Conservation (phyloP, 2,329 filamentous ascomycete genomes). For the Cercospora canescens region DNA sequence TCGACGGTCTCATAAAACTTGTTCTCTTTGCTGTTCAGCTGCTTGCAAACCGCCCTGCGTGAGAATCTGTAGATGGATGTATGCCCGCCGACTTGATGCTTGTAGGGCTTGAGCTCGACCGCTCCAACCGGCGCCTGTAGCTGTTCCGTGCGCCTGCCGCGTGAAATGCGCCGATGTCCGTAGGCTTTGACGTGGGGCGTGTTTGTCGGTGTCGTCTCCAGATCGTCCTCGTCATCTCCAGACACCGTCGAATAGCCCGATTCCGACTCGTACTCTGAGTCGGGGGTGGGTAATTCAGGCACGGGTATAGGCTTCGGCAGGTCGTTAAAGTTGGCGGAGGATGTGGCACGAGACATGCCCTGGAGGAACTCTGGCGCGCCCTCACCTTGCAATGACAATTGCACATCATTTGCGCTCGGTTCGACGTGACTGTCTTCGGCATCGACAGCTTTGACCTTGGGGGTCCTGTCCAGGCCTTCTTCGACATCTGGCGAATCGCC, state of each 20-base stretch:
- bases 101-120: conserved; percentile 94
- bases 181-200: conserved; percentile 35
- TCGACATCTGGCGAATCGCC: conserved; percentile 40
- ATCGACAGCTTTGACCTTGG: conserved; percentile 12
- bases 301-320: conserved; percentile 21
- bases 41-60: conserved; percentile 91
- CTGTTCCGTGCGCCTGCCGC: conserved; percentile 28
- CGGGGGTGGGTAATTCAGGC: conserved; percentile 29
- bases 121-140: conserved; percentile 70
- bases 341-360: conserved; percentile 46
- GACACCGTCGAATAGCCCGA: conserved; percentile 56
- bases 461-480: conserved; percentile 27
- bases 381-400: conserved; percentile 62
- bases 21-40: conserved; percentile 96
- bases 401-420: conserved; percentile 51
- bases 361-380: conserved; percentile 62
- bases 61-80: conserved; percentile 97
- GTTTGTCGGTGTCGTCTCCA: conserved; percentile 29
- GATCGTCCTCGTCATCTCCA: conserved; percentile 39
- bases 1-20: conserved; percentile 98
- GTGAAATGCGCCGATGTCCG: conserved; percentile 16
- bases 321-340: conserved; percentile 19
- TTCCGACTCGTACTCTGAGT: conserved; percentile 41
- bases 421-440: neutral
- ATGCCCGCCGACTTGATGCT: conserved; percentile 95